Evolutionary conservation across 306 rosid species (phyloP).

Genomic region (Medicago ruthenica): DNA sequence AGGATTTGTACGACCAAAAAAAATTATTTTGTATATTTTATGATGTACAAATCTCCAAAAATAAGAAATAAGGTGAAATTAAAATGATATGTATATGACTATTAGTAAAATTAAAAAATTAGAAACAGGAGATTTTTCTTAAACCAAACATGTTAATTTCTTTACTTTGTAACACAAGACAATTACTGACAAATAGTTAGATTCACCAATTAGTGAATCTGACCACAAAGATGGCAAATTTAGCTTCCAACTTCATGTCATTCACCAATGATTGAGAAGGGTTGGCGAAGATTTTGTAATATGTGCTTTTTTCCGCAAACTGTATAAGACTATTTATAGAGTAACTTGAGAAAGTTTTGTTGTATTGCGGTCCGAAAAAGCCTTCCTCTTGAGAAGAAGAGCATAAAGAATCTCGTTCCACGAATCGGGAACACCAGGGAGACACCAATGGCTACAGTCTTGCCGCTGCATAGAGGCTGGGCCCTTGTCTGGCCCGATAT

Average conservation of each 20-base stretch:
- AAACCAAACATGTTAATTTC: constrained; percentile 33
- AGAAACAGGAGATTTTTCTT: background rate
- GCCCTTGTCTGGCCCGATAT: constrained; percentile 53
- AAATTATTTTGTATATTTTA: background rate
- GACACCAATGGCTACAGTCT: constrained; percentile 99
- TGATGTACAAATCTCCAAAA: constrained; percentile 6
- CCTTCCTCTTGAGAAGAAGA: constrained; percentile 64
- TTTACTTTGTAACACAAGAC: constrained; percentile 19
- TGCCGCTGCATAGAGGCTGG: constrained; percentile 65
- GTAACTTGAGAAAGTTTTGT: constrained; percentile 46
- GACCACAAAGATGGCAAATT: constrained; percentile 22
- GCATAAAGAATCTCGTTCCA: constrained; percentile 90
- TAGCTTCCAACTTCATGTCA: constrained; percentile 38
- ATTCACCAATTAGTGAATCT: constrained; percentile 34
- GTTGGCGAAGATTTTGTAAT: constrained; percentile 11
- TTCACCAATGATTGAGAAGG: constrained; percentile 31
- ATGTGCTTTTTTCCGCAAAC: constrained; percentile 25
- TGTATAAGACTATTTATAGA: constrained; percentile 19
- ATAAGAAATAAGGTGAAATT: background rate
- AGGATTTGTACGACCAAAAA: constrained; percentile 3
- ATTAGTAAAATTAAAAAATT: constrained; percentile 7
- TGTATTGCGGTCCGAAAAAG: constrained; percentile 22
- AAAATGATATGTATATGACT: background rate
- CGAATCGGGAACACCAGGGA: constrained; percentile 93
- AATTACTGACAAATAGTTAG: constrained; percentile 32